These are phyloP conservation scores for Dendrobium nobile DNA, from an alignment of 106 monocot species.

Conservation along the genomic window DNA sequence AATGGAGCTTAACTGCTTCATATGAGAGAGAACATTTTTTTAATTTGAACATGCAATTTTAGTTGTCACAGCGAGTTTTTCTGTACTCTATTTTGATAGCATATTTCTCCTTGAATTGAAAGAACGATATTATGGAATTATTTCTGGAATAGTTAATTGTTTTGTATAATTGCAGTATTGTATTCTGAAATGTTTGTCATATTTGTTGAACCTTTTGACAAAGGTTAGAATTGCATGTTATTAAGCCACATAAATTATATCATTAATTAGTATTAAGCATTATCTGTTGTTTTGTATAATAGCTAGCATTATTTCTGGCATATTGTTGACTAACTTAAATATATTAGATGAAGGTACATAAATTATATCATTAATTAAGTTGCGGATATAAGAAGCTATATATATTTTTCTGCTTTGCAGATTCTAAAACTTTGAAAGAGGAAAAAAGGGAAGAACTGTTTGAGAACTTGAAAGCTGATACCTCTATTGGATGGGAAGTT, in stretches of 20 bases:
- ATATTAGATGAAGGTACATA: neutral
- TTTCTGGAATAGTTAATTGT: neutral
- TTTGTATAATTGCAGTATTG: neutral
- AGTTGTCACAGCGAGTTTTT: neutral
- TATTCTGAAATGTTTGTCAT: neutral
- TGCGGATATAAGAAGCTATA: neutral
- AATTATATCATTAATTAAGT: neutral
- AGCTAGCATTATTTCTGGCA: neutral
- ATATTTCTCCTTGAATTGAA: too few relatives aligned
- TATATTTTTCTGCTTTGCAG: slow-evolving; percentile 24
- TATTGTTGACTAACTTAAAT: neutral
- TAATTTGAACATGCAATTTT: neutral
- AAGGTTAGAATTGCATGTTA: neutral
- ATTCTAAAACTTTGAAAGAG: slow-evolving; percentile 99
- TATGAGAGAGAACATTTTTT: neutral
- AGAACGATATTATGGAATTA: too few relatives aligned
- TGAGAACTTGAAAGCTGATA: slow-evolving; percentile 66
- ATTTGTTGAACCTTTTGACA: neutral
- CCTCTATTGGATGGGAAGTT: slow-evolving; percentile 84
- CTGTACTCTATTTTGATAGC: too few relatives aligned
- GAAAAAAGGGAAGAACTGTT: slow-evolving; percentile 95
- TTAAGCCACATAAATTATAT: too few relatives aligned
- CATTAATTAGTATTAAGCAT: too few relatives aligned
- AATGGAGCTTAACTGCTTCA: neutral
- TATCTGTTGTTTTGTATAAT: too few relatives aligned